Evolutionary conservation across 139 green algal species (phyloP), one percentile per base, ranked within the genome.

Genomic region (Micromonas pusilla): DNA sequence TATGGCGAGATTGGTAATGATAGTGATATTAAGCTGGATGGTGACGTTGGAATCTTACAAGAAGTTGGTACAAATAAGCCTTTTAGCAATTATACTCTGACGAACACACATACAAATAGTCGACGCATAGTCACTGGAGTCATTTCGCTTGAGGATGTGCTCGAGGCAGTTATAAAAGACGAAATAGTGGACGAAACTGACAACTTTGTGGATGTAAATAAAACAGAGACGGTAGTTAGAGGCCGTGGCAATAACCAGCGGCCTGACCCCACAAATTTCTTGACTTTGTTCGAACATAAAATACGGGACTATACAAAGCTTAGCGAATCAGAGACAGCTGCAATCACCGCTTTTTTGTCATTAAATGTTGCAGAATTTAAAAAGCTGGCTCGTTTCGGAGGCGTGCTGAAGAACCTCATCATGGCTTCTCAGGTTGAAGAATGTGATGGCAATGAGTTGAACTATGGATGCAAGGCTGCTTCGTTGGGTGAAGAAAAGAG

Each of bases 181-280:
- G 86, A 92, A 81, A 91, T 92, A 67, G 30, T 88, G 52, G 88
- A 92, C 71, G 88, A 91, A 73, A 88, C 77, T 2, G 88, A 92
- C 64, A 80, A 75, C 20, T 84, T 64, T 45, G 73, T 79, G 60
- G 72, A 85, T 30, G 60, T 74, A 3, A 80, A 80, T 52, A 38
- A 70, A 52, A 52, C 52, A 1, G 52, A 68, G 68, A 34, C 39
- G 6, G 26, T 73, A 26, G 33, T 70, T 3, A 70, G 53, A 9
- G 36, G 45, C 19, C 52, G 39, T 6, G 54, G 20, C 13, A 72
- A 28, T 9, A 26, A 33, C 19, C 16, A n/a, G 16, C 64, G 83
- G 0, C 60, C 45, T 32, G 85, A 88, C 57, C 53, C 86, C 0
- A 74, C 79, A 28, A 65, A 65, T 30, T 89, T 83, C 73, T 66